phyloP scores from a whole-genome alignment of 345 rosid species.

The Diplotaxis tenuifolia region DNA sequence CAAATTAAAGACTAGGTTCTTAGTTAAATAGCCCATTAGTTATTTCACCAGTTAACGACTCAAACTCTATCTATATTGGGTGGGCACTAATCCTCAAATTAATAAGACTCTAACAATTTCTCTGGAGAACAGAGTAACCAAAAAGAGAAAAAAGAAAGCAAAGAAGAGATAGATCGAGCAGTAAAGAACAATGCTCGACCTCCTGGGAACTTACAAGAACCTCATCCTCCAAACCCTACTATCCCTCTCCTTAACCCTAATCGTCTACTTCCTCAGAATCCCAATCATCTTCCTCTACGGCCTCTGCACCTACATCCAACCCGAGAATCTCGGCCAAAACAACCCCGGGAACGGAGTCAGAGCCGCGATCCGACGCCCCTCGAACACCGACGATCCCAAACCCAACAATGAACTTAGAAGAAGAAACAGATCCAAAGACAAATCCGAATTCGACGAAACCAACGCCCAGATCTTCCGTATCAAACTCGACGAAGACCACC shows the following conservation, averaged over 20 bases:
- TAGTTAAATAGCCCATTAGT: background rate
- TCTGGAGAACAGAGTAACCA: background rate
- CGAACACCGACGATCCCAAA: conserved; percentile 43
- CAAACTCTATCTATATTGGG: background rate
- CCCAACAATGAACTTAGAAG: conserved; percentile 44
- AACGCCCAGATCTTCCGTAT: conserved; percentile 93
- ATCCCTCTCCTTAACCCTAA: conserved; percentile 44
- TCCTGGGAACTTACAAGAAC: conserved; percentile 50
- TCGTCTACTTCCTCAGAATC: conserved; percentile 56
- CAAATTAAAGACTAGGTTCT: background rate
- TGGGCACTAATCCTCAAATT: background rate
- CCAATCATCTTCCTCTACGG: conserved; percentile 67
- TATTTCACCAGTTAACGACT: background rate
- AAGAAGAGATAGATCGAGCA: background rate
- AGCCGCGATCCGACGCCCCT: conserved; percentile 76
- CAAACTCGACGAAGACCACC: conserved; percentile 78
- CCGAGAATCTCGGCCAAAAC: conserved; percentile 58
- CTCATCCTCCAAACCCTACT: conserved; percentile 48
- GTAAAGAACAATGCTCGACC: conserved; percentile 35
- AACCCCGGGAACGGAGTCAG: conserved; percentile 44
- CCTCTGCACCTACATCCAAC: conserved; percentile 83
- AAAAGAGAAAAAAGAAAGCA: background rate
- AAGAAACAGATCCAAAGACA: conserved; percentile 66
- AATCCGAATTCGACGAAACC: conserved; percentile 79
- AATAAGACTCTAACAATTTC: background rate